Conservation (phyloP, 2,329 filamentous ascomycete species). For the Colletotrichum somersetense region DNA sequence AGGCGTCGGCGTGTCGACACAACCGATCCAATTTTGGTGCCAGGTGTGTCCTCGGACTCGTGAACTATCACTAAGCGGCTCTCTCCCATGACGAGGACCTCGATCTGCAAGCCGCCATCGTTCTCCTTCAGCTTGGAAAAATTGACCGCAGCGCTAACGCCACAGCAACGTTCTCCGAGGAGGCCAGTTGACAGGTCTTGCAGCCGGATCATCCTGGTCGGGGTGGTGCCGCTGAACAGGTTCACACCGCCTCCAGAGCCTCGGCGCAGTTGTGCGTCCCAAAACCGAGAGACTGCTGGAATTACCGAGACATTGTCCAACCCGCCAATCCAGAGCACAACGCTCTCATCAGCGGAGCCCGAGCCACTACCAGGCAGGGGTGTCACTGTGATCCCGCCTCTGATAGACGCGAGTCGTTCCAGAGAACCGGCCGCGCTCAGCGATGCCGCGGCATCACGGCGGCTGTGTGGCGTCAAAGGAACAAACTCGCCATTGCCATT, state of each 20-base stretch:
- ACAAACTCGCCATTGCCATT: conserved; percentile 64
- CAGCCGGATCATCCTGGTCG: conserved; percentile 68
- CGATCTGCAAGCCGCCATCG: conserved; percentile 63
- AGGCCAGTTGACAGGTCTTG: conserved; percentile 66
- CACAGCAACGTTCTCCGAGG: conserved; percentile 68
- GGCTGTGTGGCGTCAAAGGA: conserved; percentile 74
- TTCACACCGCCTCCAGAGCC: conserved; percentile 64
- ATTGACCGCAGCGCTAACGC: conserved; percentile 61
- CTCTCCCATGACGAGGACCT: conserved; percentile 68
- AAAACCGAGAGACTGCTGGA: conserved; percentile 67
- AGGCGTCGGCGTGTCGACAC: conserved; percentile 49
- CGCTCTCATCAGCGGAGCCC: conserved; percentile 64
- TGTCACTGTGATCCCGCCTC: conserved; percentile 65
- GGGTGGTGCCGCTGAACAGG: conserved; percentile 67
- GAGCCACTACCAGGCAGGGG: conserved; percentile 57
- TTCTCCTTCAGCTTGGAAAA: conserved; percentile 46
- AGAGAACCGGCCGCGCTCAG: conserved; percentile 58
- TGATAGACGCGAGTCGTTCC: conserved; percentile 65
- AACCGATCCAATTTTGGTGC: conserved; percentile 56
- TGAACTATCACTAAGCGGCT: conserved; percentile 67
- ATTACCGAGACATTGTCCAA: conserved; percentile 69
- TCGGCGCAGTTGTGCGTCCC: conserved; percentile 69
- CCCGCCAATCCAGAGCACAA: conserved; percentile 69
- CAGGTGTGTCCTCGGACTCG: conserved; percentile 63
- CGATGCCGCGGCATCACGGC: conserved; percentile 64